A percentile compares a stretch with the other conserved stretches of the same genome.
Evolutionary conservation across 352 stramenopile species (phyloP).

Genomic region (Phytophthora aleatoria): DNA sequence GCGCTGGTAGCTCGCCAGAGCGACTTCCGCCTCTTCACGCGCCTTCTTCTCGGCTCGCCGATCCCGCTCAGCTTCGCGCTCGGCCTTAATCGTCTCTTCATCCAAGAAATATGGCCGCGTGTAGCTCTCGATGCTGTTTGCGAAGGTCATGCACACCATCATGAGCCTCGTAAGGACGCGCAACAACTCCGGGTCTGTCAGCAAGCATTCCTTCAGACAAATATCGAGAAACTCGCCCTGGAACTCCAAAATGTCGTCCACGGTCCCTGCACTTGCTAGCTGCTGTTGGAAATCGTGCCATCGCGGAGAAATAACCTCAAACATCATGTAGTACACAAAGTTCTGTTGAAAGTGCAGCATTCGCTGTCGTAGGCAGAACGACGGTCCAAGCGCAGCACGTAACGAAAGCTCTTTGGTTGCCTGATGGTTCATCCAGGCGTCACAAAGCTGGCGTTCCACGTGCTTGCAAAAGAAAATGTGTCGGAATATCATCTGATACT

Average conservation of each 20-base stretch:
- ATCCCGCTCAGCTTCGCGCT: slow-evolving; percentile 78
- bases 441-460: slow-evolving; percentile 95
- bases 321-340: slow-evolving; percentile 99
- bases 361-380: slow-evolving; percentile 95
- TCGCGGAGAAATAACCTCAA: slow-evolving; percentile 95
- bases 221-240: slow-evolving; percentile 97
- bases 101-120: slow-evolving; percentile 82
- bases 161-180: slow-evolving; percentile 95
- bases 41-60: slow-evolving; percentile 81
- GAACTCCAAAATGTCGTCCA: slow-evolving; percentile 95
- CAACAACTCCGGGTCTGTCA: slow-evolving; percentile 96
- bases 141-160: slow-evolving; percentile 96
- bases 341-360: slow-evolving; percentile 99
- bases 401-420: slow-evolving; percentile 91
- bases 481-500: slow-evolving; percentile 99
- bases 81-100: slow-evolving; percentile 86
- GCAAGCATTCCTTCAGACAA: slow-evolving; percentile 96
- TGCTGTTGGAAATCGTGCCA: slow-evolving; percentile 92
- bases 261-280: slow-evolving; percentile 75
- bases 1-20: slow-evolving; percentile 68
- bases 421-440: slow-evolving; percentile 97
- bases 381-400: slow-evolving; percentile 86
- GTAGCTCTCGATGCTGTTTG: slow-evolving; percentile 94
- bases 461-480: slow-evolving; percentile 99
- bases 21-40: slow-evolving; percentile 74